Evolutionary conservation across 202 grass and related monocot species (phyloP), one percentile per base, ranked within the genome.

Genomic region (Dendrocalamus latiflorus): DNA sequence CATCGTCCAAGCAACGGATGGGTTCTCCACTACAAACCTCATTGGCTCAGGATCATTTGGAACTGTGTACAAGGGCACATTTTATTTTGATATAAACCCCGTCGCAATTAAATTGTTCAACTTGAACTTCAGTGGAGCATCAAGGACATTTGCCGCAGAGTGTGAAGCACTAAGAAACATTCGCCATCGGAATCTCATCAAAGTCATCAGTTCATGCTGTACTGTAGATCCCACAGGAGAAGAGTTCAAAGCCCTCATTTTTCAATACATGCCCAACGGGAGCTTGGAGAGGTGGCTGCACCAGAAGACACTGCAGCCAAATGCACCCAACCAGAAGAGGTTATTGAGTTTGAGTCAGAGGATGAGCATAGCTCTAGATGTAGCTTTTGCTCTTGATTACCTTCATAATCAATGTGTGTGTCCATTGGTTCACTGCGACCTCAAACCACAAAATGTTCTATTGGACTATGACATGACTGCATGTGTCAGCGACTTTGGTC

Each of bases 71-170:
- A 91, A 88, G 50, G 86, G 74, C 7, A 47, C 24, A 25, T 72
- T 88, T 28, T 6, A 14, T 0, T 51, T 9, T 13, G 65, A 66
- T 4, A 53, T 14, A 5, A 72, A 65, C 10, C 55, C 12, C 26
- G 67, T 88, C 41, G 82, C 89, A 1, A 66, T 91, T 17, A 88
- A 91, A 63, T 68, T 88, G 16, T 81, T 91, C 9, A 86, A 88
- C 65, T 54, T 85, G 4, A 47, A 81, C 22, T 22, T 18, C 20
- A 5, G 55, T 71, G 76, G 87, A 10, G 82, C 82, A 45, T 54
- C 42, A 4, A 81, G 37, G 41, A 85, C 70, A 4, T 89, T 85
- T 53, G 3, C 18, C 28, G 70, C 82, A 15, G 76, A 89, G 48
- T 89, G 87, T 20, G 76, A 76, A 54, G 70, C 70, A 5, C 2